phyloP scores from a whole-genome alignment of 495 filamentous ascomycete genomes.

The Xylaria sp. region DNA sequence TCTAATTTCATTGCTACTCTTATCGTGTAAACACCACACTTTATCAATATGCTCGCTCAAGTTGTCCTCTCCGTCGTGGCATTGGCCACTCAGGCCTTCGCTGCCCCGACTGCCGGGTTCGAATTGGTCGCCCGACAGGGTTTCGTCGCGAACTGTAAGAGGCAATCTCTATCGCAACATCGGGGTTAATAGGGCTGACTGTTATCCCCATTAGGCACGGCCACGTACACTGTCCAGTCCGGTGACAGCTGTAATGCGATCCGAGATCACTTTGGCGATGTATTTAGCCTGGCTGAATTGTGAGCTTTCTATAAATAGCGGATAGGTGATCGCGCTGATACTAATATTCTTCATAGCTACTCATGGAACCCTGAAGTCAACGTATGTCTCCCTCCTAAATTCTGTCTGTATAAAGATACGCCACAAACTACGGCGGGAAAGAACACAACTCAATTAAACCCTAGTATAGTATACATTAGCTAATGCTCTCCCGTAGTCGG shows the following conservation, averaged over 20 bases:
- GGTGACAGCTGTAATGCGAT: slow-evolving; percentile 36
- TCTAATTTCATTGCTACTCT: background rate
- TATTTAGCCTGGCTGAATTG: slow-evolving; percentile 34
- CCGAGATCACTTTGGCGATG: slow-evolving; percentile 25
- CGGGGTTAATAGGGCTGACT: background rate
- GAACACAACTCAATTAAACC: background rate
- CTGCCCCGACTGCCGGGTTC: slow-evolving; percentile 18
- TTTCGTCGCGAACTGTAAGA: slow-evolving; percentile 31
- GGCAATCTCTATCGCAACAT: background rate
- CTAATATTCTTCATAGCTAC: slow-evolving; percentile 28
- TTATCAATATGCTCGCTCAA: slow-evolving; percentile 33
- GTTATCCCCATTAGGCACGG: slow-evolving; percentile 23
- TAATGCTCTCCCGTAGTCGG: background rate
- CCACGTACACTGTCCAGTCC: slow-evolving; percentile 31
- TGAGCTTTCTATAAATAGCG: slow-evolving; percentile 21
- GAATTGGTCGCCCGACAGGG: slow-evolving; percentile 35
- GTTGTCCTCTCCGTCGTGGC: slow-evolving; percentile 26
- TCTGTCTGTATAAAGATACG: background rate
- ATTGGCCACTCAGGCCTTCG: slow-evolving; percentile 30
- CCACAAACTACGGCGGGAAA: background rate
- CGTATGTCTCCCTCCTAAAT: background rate
- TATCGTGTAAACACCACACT: background rate
- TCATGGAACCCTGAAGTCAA: slow-evolving; percentile 39
- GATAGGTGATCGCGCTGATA: background rate
- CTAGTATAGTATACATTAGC: background rate